phyloP scores from a whole-genome alignment of 805 yeast species.

The Tetrapisispora arboricola region DNA sequence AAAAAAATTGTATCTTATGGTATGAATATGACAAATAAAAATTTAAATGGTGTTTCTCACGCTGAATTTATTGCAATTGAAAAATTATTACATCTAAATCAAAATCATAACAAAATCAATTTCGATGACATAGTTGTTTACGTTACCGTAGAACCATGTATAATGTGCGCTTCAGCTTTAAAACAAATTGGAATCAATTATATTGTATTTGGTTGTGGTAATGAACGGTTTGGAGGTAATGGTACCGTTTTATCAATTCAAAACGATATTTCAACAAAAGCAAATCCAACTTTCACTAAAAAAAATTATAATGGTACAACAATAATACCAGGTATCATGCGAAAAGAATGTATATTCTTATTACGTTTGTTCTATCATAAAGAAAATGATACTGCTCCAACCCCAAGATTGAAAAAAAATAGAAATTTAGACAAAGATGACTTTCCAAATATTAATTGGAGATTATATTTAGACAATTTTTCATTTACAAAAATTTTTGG shows the following conservation, averaged over 20 bases:
- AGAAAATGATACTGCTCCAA: constrained; percentile 81
- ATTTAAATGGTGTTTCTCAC: constrained; percentile 80
- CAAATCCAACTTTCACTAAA: constrained; percentile 9
- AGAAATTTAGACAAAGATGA: constrained; percentile 46
- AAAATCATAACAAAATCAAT: neutral
- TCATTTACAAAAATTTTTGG: constrained; percentile 35
- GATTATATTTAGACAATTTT: constrained; percentile 38
- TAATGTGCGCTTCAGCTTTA: constrained; percentile 92
- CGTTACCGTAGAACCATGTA: constrained; percentile 96
- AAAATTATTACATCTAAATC: constrained; percentile 34
- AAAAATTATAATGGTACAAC: constrained; percentile 8
- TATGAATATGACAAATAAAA: constrained; percentile 75
- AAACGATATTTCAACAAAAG: constrained; percentile 29
- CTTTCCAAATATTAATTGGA: constrained; percentile 53
- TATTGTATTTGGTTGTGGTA: constrained; percentile 87
- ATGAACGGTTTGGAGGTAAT: constrained; percentile 94
- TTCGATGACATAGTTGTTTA: constrained; percentile 58
- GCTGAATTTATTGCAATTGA: constrained; percentile 85
- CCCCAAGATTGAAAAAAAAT: constrained; percentile 66
- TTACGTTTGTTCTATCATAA: constrained; percentile 74
- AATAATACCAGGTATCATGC: constrained; percentile 65
- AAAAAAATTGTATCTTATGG: constrained; percentile 58
- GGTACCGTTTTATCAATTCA: constrained; percentile 70
- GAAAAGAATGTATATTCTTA: constrained; percentile 75
- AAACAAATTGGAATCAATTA: constrained; percentile 64